Evolutionary conservation across 1,284 basidiomycete species (phyloP).

Genomic region (Cutaneotrichosporon spelunceum): DNA sequence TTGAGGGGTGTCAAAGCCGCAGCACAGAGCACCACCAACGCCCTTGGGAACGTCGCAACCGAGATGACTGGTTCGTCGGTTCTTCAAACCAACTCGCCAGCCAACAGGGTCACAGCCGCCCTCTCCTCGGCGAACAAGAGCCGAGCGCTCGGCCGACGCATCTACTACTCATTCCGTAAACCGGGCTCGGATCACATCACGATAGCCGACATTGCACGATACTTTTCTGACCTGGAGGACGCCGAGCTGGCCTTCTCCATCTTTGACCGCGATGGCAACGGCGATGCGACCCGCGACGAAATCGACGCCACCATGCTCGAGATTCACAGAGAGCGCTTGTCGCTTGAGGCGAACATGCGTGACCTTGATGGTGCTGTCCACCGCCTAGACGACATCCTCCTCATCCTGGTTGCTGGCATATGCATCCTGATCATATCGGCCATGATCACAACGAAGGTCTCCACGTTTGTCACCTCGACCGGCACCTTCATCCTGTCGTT

Average conservation of each 20-base stretch:
- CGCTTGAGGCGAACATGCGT: slow-evolving; percentile 80
- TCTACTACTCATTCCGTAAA: slow-evolving; percentile 82
- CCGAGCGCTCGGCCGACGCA: slow-evolving; percentile 71
- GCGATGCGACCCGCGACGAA: slow-evolving; percentile 71
- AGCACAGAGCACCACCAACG: slow-evolving; percentile 77
- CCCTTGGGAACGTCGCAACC: slow-evolving; percentile 64
- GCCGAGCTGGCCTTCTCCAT: slow-evolving; percentile 66
- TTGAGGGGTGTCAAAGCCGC: slow-evolving; percentile 67
- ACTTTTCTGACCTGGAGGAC: slow-evolving; percentile 66
- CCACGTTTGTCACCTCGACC: slow-evolving; percentile 71
- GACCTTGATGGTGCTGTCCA: slow-evolving; percentile 87
- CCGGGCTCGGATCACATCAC: slow-evolving; percentile 61
- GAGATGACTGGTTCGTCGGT: slow-evolving; percentile 63
- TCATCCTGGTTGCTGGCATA: slow-evolving; percentile 59
- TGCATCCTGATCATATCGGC: slow-evolving; percentile 71
- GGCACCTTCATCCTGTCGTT: slow-evolving; percentile 79
- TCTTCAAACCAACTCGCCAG: slow-evolving; percentile 83
- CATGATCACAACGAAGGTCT: slow-evolving; percentile 66
- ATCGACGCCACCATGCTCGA: slow-evolving; percentile 74
- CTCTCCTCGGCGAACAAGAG: slow-evolving; percentile 78
- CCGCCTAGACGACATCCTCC: slow-evolving; percentile 55
- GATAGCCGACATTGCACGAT: slow-evolving; percentile 68
- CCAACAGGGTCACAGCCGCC: slow-evolving; percentile 74
- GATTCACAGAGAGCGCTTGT: slow-evolving; percentile 78
- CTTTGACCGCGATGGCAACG: slow-evolving; percentile 81